These are phyloP conservation scores for Bruguiera parviflora DNA, from an alignment of 345 rosid genomes.

Conservation along the genomic window DNA sequence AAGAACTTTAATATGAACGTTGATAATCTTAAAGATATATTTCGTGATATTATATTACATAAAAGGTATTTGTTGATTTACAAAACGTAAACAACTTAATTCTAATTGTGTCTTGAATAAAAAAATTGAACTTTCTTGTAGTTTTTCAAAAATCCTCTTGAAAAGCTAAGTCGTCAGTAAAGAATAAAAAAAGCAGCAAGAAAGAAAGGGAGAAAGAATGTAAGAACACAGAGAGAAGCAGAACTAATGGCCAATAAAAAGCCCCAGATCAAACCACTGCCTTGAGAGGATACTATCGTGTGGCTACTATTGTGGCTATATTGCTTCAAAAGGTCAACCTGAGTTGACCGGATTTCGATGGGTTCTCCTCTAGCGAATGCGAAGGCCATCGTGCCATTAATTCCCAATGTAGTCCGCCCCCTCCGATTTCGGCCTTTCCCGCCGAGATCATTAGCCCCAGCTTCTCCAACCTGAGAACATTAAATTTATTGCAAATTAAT, in stretches of 20 bases:
- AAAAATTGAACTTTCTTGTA: no score
- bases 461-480: conserved; percentile 41
- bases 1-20: no score
- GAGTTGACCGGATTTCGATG: conserved; percentile 31
- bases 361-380: conserved; percentile 47
- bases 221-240: no score
- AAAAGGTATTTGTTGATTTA: no score
- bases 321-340: conserved; percentile 34
- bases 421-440: conserved; percentile 50
- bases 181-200: no score
- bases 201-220: no score
- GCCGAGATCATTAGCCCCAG: conserved; percentile 22
- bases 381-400: conserved; percentile 53
- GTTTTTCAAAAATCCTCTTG: no score
- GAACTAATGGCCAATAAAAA: conserved; percentile 16
- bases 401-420: conserved; percentile 49
- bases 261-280: conserved; percentile 24
- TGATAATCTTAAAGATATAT: no score
- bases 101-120: no score
- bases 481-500: not conserved
- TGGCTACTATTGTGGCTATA: not conserved
- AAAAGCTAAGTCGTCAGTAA: no score
- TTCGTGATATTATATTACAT: no score
- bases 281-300: conserved; percentile 3
- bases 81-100: no score